Conservation (phyloP, 1,284 basidiomycete genomes). For the Apiotrichum domesticum region DNA sequence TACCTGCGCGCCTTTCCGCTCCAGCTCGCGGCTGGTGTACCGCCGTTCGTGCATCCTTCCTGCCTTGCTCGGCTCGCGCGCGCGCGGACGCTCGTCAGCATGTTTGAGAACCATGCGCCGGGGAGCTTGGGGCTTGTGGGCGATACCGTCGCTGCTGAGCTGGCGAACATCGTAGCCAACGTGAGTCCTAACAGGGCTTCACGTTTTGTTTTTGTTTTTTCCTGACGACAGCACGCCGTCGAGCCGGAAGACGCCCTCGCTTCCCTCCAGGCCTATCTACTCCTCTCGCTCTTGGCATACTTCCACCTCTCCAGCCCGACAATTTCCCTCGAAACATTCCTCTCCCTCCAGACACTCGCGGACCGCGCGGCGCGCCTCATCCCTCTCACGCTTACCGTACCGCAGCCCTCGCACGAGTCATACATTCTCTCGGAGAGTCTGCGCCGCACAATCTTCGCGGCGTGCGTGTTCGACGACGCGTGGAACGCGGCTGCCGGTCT, state of each 20-base stretch:
- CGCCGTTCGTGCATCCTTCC: slow-evolving; percentile 1
- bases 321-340: slow-evolving; percentile 4
- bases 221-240: background rate
- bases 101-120: background rate
- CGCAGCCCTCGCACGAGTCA: background rate
- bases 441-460: slow-evolving; percentile 6
- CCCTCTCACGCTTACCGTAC: background rate
- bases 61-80: background rate
- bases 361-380: slow-evolving; percentile 5
- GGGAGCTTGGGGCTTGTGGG: background rate
- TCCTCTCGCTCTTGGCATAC: slow-evolving; percentile 7
- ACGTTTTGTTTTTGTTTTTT: background rate
- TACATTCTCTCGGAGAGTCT: slow-evolving; percentile 5
- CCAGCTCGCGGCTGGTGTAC: background rate
- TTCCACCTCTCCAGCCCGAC: background rate
- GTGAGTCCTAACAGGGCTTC: background rate
- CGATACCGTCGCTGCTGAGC: background rate
- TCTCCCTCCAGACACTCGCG: slow-evolving; percentile 5
- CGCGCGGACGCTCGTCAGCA: slow-evolving; percentile 1
- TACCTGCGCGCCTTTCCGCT: slow-evolving; percentile 1
- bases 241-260: slow-evolving; percentile 2
- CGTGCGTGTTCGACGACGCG: slow-evolving; percentile 11
- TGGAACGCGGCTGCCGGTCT: slow-evolving; percentile 4
- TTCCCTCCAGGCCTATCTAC: slow-evolving; percentile 8
- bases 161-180: background rate